Evolutionary conservation across 2,329 filamentous ascomycete species (phyloP), one percentile per base, ranked within the genome.

Genomic region (Nemania abortiva): DNA sequence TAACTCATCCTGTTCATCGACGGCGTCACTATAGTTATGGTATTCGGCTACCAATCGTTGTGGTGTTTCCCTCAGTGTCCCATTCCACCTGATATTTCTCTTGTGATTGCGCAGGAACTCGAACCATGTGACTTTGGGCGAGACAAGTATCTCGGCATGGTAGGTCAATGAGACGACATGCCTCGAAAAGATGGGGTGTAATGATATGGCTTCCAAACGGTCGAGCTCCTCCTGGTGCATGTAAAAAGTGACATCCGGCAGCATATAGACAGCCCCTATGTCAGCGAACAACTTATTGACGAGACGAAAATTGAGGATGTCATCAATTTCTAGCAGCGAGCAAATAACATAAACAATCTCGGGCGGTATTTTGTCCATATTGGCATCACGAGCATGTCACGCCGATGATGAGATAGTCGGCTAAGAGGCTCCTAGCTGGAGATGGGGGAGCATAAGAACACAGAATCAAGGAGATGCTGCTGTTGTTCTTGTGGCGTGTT

Each of bases 191-290:
- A 73, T 66, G 52, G 72, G 75, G 20, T 76, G 69, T 29, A 73
- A 60, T 18, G 76, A 74, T 68, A 78, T 75, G 49, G 52, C 58
- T 15, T 67, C 60, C 20, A 78, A 61, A 45, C 74, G 72, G 4
- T 74, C 68, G 13, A 78, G 62, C 42, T 77, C 76, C 15, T 65
- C 57, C 22, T 73, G 22, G 67, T 79, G 57, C 61, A 79, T 42
- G 55, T 73, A 69, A 72, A 79, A 64, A 15, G 70, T 70, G 70
- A 80, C 55, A 53, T 81, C 45, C 73, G 81, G 49, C 74, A 87
- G 62, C 84, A 89, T 66, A 84, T 74, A 74, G 45, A 70, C 65
- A 7, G 74, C 76, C 18, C 72, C 76, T 31, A 74, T 66, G 45
- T 75, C 71, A 10, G 74, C 74, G 45, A 75, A 77, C 2, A 65